Conservation (phyloP, 345 rosid species). For the Anacardium occidentale region DNA sequence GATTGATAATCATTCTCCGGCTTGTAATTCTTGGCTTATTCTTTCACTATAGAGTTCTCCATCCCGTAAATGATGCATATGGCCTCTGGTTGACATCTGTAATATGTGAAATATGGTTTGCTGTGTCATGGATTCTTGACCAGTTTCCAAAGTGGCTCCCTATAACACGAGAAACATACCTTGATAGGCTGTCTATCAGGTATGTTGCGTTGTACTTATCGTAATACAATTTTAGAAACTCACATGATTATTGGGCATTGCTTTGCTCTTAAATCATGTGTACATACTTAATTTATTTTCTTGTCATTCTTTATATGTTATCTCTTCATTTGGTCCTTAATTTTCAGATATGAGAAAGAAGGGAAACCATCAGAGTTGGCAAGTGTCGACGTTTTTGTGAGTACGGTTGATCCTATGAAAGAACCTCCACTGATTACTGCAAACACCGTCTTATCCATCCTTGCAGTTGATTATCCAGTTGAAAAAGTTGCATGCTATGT, state of each 20-base stretch:
- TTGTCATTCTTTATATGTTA: not conserved
- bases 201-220: slow-evolving; percentile 21
- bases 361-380: slow-evolving; percentile 92
- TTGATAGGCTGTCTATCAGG: slow-evolving; percentile 93
- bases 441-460: slow-evolving; percentile 88
- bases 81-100: slow-evolving; percentile 96
- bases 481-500: slow-evolving; percentile 90
- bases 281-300: not conserved
- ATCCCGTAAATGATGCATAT: slow-evolving; percentile 86
- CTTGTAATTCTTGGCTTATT: slow-evolving; percentile 87
- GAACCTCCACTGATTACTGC: slow-evolving; percentile 99
- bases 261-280: not conserved
- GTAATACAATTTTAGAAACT: not conserved
- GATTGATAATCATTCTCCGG: slow-evolving; percentile 79
- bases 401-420: slow-evolving; percentile 98
- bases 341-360: slow-evolving; percentile 88
- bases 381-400: slow-evolving; percentile 73
- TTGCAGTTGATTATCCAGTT: slow-evolving; percentile 93
- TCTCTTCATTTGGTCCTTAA: slow-evolving; percentile 6
- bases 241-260: slow-evolving; percentile 7
- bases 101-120: slow-evolving; percentile 99
- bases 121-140: slow-evolving; percentile 94
- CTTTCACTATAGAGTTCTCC: slow-evolving; percentile 89
- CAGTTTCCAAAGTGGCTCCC: slow-evolving; percentile 99
- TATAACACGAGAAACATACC: slow-evolving; percentile 84